Evolutionary conservation across 1,284 basidiomycete genomes (phyloP).

Genomic region (Cystobasidiaceae sp.): DNA sequence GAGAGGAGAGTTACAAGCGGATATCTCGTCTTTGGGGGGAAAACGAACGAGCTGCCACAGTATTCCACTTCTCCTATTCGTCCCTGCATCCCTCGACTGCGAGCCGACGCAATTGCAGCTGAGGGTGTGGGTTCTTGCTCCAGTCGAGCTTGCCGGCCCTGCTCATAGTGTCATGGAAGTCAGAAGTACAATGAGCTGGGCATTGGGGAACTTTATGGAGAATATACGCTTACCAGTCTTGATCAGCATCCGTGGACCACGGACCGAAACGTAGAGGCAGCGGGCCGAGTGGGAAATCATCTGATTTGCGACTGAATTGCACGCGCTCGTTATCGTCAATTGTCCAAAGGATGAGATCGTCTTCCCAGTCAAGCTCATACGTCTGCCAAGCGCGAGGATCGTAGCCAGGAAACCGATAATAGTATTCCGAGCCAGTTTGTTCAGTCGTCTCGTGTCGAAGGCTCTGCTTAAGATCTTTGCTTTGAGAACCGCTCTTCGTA

Average conservation of each 20-base stretch:
- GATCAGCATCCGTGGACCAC: slow-evolving; percentile 3
- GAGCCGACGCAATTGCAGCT: slow-evolving; percentile 2
- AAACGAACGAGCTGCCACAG: too few species aligned
- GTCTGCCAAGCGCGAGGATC: not conserved
- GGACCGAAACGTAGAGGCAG: slow-evolving; percentile 17
- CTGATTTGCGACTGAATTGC: not conserved
- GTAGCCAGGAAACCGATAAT: slow-evolving; percentile 10
- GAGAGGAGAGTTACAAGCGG: too few species aligned
- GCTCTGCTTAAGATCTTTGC: slow-evolving; percentile 6
- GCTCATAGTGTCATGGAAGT: not conserved
- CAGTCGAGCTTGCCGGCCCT: slow-evolving; percentile 26
- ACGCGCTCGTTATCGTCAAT: slow-evolving; percentile 11
- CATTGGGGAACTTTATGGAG: too few species aligned
- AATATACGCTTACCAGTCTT: not conserved
- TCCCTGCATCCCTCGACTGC: slow-evolving; percentile 7
- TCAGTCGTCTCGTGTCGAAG: slow-evolving; percentile 12
- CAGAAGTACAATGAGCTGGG: not conserved
- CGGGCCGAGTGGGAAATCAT: slow-evolving; percentile 13
- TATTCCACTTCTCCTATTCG: not conserved
- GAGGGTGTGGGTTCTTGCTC: slow-evolving; percentile 10
- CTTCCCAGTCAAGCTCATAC: slow-evolving; percentile 12
- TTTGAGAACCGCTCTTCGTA: not conserved
- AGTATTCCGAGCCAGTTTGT: not conserved
- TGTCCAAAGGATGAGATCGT: slow-evolving; percentile 9
- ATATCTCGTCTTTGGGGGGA: too few species aligned